Base-by-base conservation (phyloP, 805 yeast genomes). In the Cyberlindnera mississippiensis region DNA sequence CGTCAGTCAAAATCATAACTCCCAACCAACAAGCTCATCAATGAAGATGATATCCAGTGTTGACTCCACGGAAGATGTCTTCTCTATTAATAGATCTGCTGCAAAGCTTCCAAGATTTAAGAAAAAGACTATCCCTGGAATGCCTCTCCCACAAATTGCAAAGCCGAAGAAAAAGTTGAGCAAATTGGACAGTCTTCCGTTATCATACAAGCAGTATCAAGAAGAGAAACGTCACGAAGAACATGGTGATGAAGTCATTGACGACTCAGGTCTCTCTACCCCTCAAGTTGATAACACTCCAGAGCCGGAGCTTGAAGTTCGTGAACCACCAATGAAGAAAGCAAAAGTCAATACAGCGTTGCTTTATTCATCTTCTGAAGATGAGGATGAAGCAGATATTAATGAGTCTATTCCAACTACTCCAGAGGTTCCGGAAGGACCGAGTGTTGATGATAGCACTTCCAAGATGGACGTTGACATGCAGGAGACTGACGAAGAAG, bases 371-470 rank as follows among this genome's bases (percentile, higher is more conserved):
- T 55, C 55, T n/a, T 53, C 62, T 11, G 58, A 57, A n/a, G 63
- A 59, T 11, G 65, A 53, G 7, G 63, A 57, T 3, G 59, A 55
- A 5, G 62, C 48, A 7, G 60, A 53, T 16, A 20, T 24, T n/a
- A 52, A 49, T 26, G 58, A 54, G 16, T 56, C 61, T 1, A 27
- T 49, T 9, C 59, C 60, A 30, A 56, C 61, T 0, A 53, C 61
- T 3, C 60, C 61, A 15, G 62, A 57, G 33, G 48, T 26, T 7
- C 30, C 26, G 64, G 65, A 29, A 13, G 10, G 27, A 6, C 27
- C 15, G 8, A 28, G 8, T 9, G 9, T 20, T 20, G 24, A 20
- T 20, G 24, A 20, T 20, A 20, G 24, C 24, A n/a, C n/a, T n/a
- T 20, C 27, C 4, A 33, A 33, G 28, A 7, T 20, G 27, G 27